A percentile compares a stretch with the other conserved stretches of the same genome.
These are phyloP conservation scores for Chlorella sorokiniana DNA, from an alignment of 139 green algal genomes.

Conservation along the genomic window DNA sequence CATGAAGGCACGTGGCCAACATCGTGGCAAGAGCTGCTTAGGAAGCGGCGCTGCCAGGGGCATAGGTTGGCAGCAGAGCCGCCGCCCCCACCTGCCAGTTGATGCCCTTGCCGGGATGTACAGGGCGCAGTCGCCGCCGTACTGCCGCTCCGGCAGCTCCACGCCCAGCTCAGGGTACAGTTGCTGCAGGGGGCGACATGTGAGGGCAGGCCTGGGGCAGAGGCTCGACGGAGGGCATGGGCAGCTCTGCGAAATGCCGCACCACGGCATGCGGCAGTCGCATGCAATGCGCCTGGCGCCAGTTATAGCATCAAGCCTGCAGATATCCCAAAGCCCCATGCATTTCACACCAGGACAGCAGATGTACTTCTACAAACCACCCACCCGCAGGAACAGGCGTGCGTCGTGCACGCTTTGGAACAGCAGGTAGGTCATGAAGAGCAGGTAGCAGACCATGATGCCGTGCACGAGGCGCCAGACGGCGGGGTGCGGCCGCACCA, in stretches of 20 bases:
- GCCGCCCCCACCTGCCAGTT: conserved; percentile 49
- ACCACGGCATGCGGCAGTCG: too few relatives aligned
- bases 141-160: conserved; percentile 73
- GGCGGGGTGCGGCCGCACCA: conserved; percentile 89
- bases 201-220: not conserved
- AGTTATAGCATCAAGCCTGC: too few relatives aligned
- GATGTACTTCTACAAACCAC: not conserved
- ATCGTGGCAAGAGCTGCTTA: too few relatives aligned
- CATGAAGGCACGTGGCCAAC: not conserved
- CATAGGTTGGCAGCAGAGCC: too few relatives aligned
- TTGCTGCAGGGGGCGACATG: conserved; percentile 58
- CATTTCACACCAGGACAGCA: not conserved
- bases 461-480: conserved; percentile 89
- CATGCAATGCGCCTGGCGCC: too few relatives aligned
- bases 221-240: not conserved
- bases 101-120: conserved; percentile 62
- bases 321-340: too few relatives aligned
- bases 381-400: conserved; percentile 71
- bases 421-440: conserved; percentile 84
- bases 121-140: conserved; percentile 81
- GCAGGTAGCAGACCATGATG: conserved; percentile 79
- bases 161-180: conserved; percentile 78
- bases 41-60: too few relatives aligned
- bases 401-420: conserved; percentile 82
- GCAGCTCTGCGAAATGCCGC: too few relatives aligned